A percentile compares a stretch with the other conserved stretches of the same genome.
These are phyloP conservation scores for Uromyces viciae-fabae DNA, from an alignment of 1,284 basidiomycete species.

Conservation along the genomic window DNA sequence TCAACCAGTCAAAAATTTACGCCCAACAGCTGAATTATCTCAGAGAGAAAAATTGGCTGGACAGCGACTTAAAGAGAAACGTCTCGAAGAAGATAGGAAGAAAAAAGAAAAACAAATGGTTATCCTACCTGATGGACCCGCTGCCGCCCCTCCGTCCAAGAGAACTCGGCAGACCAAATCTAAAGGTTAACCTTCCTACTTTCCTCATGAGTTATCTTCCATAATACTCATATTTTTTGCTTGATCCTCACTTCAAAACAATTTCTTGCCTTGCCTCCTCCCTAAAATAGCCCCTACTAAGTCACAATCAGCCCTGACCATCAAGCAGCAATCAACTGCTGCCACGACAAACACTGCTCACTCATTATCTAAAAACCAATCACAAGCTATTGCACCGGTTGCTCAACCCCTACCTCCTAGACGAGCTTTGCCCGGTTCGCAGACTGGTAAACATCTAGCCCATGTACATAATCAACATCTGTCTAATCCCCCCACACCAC, in stretches of 20 bases:
- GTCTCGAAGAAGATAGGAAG: conserved; percentile 33
- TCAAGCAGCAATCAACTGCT: neutral
- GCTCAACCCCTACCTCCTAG: conserved; percentile 3
- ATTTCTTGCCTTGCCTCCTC: neutral
- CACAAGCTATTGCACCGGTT: neutral
- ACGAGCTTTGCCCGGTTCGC: conserved; percentile 37
- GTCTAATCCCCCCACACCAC: conserved; percentile 8
- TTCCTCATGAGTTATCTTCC: no score
- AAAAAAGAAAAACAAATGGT: conserved; percentile 41
- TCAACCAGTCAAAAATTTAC: neutral
- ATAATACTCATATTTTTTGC: no score
- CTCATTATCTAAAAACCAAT: neutral
- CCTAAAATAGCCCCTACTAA: neutral
- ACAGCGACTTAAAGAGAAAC: conserved; percentile 39
- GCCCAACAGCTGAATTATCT: neutral
- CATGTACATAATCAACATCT: conserved; percentile 24
- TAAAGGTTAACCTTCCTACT: neutral
- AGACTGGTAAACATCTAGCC: conserved; percentile 39
- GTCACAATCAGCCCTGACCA: neutral
- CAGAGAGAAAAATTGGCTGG: conserved; percentile 33
- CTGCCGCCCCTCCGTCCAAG: neutral
- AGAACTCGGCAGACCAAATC: conserved; percentile 11
- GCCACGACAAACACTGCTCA: neutral
- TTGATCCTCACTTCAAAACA: no score
- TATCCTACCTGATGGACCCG: conserved; percentile 12